A percentile compares a stretch with the other conserved stretches of the same genome.
These are phyloP conservation scores for Blattamonas nauphoetae DNA, from an alignment of 78 protist genomes.

Conservation along the genomic window DNA sequence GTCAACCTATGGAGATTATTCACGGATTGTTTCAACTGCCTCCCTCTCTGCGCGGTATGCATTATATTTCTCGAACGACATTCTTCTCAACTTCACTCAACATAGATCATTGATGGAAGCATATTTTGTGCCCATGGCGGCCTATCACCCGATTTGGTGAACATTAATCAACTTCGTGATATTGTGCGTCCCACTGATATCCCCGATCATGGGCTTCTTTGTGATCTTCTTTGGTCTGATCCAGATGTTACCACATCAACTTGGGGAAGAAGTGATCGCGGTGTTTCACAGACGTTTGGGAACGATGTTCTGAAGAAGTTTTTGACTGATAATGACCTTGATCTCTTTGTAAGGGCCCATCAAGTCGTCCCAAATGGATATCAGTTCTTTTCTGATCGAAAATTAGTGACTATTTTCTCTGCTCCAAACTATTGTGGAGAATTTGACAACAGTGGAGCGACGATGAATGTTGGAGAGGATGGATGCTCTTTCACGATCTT, in stretches of 20 bases:
- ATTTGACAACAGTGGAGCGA: constrained; percentile 21
- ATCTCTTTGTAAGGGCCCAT: constrained; percentile 30
- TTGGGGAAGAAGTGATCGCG: constrained; percentile 19
- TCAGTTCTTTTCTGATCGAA: constrained; percentile 20
- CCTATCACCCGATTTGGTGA: constrained; percentile 94
- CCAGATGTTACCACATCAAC: too few relatives aligned
- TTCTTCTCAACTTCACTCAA: background rate
- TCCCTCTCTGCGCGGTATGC: constrained; percentile 12
- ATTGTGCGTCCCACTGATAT: constrained; percentile 23
- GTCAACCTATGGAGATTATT: constrained; percentile 1
- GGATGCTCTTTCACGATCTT: too few relatives aligned
- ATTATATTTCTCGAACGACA: background rate
- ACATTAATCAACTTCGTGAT: background rate
- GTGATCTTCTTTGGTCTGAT: constrained; percentile 37
- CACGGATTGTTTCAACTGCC: constrained; percentile 8
- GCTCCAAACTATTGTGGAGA: too few relatives aligned
- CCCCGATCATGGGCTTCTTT: constrained; percentile 28
- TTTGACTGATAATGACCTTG: constrained; percentile 18
- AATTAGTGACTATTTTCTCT: constrained; percentile 28
- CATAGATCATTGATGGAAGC: constrained; percentile 81
- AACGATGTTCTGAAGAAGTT: constrained; percentile 5
- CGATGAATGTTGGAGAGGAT: constrained; percentile 1
- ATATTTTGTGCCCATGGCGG: constrained; percentile 99
- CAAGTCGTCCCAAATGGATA: constrained; percentile 32
- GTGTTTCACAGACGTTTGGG: constrained; percentile 34